phyloP scores from a whole-genome alignment of 768 basidiomycete genomes.

The Suillus weaverae region DNA sequence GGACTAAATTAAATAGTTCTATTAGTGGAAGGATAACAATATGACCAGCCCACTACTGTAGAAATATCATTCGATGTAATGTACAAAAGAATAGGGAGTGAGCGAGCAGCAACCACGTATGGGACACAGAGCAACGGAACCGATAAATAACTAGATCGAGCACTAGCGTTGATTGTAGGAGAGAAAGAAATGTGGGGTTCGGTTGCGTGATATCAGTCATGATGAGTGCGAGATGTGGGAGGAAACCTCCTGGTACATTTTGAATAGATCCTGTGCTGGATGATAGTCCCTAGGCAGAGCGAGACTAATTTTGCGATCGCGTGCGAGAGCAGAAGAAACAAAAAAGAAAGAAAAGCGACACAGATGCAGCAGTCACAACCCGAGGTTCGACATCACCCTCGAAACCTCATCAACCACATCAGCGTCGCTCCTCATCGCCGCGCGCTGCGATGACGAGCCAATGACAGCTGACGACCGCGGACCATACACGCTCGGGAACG shows the following conservation, averaged over 20 bases:
- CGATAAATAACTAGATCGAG: conserved; percentile 18
- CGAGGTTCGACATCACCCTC: conserved; percentile 75
- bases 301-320: conserved; percentile 29
- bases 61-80: conserved; percentile 47
- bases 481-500: conserved; percentile 84
- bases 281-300: conserved; percentile 13
- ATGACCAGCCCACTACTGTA: conserved; percentile 57
- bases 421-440: conserved; percentile 45
- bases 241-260: conserved; percentile 31
- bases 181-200: not conserved
- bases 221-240: conserved; percentile 4
- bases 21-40: conserved; percentile 65
- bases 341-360: not conserved
- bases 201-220: conserved; percentile 8
- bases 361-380: conserved; percentile 44
- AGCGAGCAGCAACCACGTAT: conserved; percentile 6
- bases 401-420: conserved; percentile 62
- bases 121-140: conserved; percentile 11
- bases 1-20: conserved; percentile 37
- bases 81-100: conserved; percentile 31
- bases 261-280: conserved; percentile 35
- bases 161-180: conserved; percentile 21
- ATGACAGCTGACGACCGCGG: conserved; percentile 53
- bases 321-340: conserved; percentile 12
- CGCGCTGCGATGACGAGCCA: conserved; percentile 45